Base-by-base conservation (phyloP, 179 eudicot species). In the Sideroxylon spinosum region DNA sequence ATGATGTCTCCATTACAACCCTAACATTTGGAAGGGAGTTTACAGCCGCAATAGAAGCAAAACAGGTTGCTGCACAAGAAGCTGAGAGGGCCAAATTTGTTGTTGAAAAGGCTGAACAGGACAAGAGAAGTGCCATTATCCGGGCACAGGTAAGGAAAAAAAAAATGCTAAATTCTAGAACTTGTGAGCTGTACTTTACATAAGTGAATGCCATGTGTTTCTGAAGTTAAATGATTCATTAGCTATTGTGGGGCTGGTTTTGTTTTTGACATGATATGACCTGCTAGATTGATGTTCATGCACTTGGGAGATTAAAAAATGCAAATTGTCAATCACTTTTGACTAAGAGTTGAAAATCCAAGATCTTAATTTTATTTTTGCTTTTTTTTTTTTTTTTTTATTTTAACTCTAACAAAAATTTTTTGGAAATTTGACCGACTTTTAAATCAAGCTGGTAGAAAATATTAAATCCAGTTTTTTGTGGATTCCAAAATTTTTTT, bases 91-190 rank as follows among this genome's bases (percentile, higher is more conserved):
- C 90, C 71, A 92, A 92, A 82, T 92, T 90, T 78, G 84, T 91
- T n/a, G 95, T 92, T n/a, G 93, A 89, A 29, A 93, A 91, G 79
- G 95, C 95, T 50, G 97, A 91, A 83, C 97, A 93, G 80, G 97
- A 93, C 84, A 84, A 90, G 76, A 83, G 82, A 71, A 86, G 91
- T 81, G 90, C 97, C 22, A 82, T 92, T 12, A 92, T 92, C 68
- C 85, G 89, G 71, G 97, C 97, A 17, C 94, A 92, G 92, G 94
- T 90, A 65, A 82, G 76, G 76, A 26, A 53, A 68, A 26, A 48
- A 68, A 48, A 60, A 37, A 65, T 56, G 50, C n/a, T 26, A 17
- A 29, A 32, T 49, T 52, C 13, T 49, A 46, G 49, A 13, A 13
- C n/a, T 63, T 48, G 7, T 73, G 49, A n/a, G 37, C 67, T 75